These are phyloP conservation scores for Diplotaxis tenuifolia DNA, from an alignment of 345 rosid species.

Conservation along the genomic window DNA sequence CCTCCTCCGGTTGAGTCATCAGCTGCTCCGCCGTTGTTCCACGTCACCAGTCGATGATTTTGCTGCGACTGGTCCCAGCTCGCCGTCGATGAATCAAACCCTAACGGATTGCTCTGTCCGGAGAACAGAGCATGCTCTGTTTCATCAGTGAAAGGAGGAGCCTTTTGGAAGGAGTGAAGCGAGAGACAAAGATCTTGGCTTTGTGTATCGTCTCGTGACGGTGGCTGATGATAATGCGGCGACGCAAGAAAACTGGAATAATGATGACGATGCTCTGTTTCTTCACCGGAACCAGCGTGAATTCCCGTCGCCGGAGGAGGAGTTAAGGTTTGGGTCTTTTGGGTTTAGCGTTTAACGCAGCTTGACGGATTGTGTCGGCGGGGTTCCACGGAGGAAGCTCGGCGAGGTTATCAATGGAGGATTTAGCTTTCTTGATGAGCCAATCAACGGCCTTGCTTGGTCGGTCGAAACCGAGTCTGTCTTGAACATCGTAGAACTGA, in stretches of 20 bases:
- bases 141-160: constrained; percentile 51
- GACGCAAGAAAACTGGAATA: constrained; percentile 49
- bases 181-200: constrained; percentile 87
- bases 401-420: constrained; percentile 79
- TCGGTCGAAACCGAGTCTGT: constrained; percentile 86
- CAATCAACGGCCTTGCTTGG: constrained; percentile 98
- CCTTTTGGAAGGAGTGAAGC: constrained; percentile 67
- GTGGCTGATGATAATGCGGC: constrained; percentile 39
- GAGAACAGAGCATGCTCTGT: constrained; percentile 52
- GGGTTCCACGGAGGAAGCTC: constrained; percentile 87
- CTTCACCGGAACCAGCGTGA: constrained; percentile 28
- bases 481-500: constrained; percentile 94
- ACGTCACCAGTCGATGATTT: constrained; percentile 55
- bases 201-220: constrained; percentile 63
- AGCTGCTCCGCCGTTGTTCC: constrained; percentile 48
- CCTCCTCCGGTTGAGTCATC: constrained; percentile 46
- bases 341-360: constrained; percentile 24
- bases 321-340: not conserved
- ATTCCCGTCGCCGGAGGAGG: constrained; percentile 11
- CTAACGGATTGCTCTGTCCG: constrained; percentile 42
- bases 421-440: constrained; percentile 81
- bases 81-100: constrained; percentile 48
- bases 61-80: constrained; percentile 54
- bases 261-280: constrained; percentile 29
- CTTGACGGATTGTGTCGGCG: constrained; percentile 10